Evolutionary conservation across 2,329 filamentous ascomycete species (phyloP).

Genomic region (Neodidymelliopsis sp.): DNA sequence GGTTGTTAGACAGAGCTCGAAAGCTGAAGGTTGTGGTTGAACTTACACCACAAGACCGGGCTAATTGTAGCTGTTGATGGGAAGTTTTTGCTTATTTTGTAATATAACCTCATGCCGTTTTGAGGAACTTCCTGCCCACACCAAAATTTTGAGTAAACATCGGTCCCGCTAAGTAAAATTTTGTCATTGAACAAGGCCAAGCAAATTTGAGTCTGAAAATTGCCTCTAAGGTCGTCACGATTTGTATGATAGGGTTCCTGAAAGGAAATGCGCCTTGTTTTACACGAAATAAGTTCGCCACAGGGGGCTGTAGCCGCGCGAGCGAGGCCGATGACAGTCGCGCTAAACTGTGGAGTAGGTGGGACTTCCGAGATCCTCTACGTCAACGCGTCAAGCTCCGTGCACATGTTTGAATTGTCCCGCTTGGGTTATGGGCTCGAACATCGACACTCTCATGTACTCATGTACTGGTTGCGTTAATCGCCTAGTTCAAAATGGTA

Average conservation of each 20-base stretch:
- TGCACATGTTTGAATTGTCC: not conserved
- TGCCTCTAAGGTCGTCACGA: too few species aligned
- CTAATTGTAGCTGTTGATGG: constrained; percentile 12
- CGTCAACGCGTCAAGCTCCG: constrained; percentile 18
- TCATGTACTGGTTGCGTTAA: too few species aligned
- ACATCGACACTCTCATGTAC: too few species aligned
- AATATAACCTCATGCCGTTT: not conserved
- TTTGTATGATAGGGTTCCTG: too few species aligned
- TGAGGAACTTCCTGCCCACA: too few species aligned
- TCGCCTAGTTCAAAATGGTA: constrained; percentile 26
- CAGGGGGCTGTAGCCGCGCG: not conserved
- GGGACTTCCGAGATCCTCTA: constrained; percentile 7
- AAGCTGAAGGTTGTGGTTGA: not conserved
- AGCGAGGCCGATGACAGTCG: constrained; percentile 7
- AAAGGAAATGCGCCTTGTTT: not conserved
- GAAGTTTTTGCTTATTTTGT: fast-evolving
- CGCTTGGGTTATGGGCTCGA: too few species aligned
- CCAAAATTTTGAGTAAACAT: too few species aligned
- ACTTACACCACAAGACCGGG: constrained; percentile 52
- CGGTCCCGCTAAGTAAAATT: too few species aligned
- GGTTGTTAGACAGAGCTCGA: not conserved
- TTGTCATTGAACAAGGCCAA: too few species aligned
- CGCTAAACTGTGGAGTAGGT: constrained; percentile 4
- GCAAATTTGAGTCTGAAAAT: too few species aligned
- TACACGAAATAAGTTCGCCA: not conserved